Conservation (phyloP, 345 rosid genomes). For the Kernera saxatilis region DNA sequence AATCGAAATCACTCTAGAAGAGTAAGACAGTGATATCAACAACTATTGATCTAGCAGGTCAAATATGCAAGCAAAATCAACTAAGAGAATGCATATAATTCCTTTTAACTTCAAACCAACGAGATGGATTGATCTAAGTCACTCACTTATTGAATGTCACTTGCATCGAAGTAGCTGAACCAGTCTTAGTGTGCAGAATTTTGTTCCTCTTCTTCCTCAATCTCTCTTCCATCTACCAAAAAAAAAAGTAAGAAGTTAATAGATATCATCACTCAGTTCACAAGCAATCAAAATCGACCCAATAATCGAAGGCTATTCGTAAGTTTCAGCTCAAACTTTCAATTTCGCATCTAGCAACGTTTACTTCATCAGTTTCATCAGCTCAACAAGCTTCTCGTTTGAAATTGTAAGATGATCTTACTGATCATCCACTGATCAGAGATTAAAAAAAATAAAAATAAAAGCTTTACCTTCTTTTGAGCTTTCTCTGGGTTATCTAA, state of each 20-base stretch:
- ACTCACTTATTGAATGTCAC: conserved; percentile 84
- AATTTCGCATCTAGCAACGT: neutral
- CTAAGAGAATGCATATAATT: neutral
- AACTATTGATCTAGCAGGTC: neutral
- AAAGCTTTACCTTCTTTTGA: conserved; percentile 49
- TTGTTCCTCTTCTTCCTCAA: conserved; percentile 75
- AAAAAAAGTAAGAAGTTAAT: neutral
- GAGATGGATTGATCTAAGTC: neutral
- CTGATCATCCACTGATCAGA: neutral
- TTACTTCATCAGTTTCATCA: neutral
- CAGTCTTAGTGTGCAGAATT: conserved; percentile 77
- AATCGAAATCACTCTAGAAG: neutral
- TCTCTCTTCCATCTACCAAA: conserved; percentile 77
- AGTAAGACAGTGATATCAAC: neutral
- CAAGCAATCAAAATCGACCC: neutral
- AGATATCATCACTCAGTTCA: neutral
- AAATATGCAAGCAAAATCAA: neutral
- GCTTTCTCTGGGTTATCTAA: conserved; percentile 79
- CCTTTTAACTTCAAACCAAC: neutral
- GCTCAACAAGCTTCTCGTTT: neutral
- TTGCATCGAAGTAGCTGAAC: conserved; percentile 66
- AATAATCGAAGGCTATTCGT: neutral
- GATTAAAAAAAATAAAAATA: too few species aligned
- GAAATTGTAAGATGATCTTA: neutral
- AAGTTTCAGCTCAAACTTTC: too few species aligned